Conservation (phyloP, 2,329 filamentous ascomycete genomes). For the Colletotrichum chrysophilum region DNA sequence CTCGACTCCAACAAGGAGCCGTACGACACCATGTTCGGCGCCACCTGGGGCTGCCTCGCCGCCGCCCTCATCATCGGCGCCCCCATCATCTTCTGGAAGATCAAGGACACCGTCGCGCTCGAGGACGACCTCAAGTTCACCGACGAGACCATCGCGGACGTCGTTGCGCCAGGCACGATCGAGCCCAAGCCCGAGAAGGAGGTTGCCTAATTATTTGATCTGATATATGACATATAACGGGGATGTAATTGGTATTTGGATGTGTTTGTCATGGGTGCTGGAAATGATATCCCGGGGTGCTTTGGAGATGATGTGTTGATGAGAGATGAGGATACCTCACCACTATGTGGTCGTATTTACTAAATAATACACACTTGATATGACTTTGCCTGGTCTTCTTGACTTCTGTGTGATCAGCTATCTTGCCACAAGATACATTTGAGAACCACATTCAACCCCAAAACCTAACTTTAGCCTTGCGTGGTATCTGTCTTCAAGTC, state of each 20-base stretch:
- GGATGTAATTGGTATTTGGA: background rate
- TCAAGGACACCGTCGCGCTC: constrained; percentile 80
- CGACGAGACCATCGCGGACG: constrained; percentile 80
- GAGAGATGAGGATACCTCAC: constrained; percentile 2
- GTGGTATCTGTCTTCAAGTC: too few relatives aligned
- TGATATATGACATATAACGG: background rate
- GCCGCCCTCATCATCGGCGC: constrained; percentile 78
- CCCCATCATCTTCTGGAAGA: constrained; percentile 79
- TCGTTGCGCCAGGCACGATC: constrained; percentile 44
- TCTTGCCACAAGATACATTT: too few relatives aligned
- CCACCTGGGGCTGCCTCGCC: constrained; percentile 75
- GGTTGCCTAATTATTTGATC: background rate
- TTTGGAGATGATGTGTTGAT: background rate
- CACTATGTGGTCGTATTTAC: background rate
- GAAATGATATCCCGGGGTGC: background rate
- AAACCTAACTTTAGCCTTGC: too few relatives aligned
- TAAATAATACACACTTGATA: background rate
- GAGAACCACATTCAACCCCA: too few relatives aligned
- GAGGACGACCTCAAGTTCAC: constrained; percentile 86
- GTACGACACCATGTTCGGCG: constrained; percentile 75
- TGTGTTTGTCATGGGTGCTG: background rate
- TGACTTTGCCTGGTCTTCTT: rapidly evolving
- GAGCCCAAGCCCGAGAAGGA: background rate
- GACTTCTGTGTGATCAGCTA: too few relatives aligned
- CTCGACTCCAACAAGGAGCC: constrained; percentile 67